Base-by-base conservation (phyloP, 129 eudicot genomes). In the Lonicera japonica region DNA sequence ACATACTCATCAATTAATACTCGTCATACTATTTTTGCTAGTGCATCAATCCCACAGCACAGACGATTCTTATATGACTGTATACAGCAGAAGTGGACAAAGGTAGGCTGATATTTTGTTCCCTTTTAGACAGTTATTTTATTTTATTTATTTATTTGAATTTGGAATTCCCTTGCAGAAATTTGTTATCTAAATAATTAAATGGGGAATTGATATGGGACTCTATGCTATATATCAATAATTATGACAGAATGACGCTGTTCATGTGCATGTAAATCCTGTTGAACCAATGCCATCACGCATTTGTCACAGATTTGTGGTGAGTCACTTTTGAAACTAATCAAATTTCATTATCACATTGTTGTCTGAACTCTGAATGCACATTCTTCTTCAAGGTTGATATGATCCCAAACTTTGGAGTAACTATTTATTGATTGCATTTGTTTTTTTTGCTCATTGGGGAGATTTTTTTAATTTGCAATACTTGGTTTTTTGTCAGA, bases 21-120 rank as follows among this genome's bases (percentile, higher is more conserved):
- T 19, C 95, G 95, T 19, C 98, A 92, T 72, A 87, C 98, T 23
- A 57, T 92, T 45, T 85, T 92, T 72, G 98, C 98, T 23, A 92
- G 96, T 75, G 98, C 98, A 58, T 87, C 98, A 43, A 84, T 92
- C 57, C 98, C 98, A 17, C 96, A 87, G 75, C 98, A 87, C 74
- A 87, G 72, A 16, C 88, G 89, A 36, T 92, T 92, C 79, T 19
- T 85, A 23, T 71, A 82, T 36, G 96, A 92, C 70, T 92, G 98
- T 66, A 83, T 84, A 60, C 96, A 87, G 73, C 95, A 87, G 59
- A 92, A 92, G 72, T 92, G 98, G 98, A 92, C 98, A 69, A 92
- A 87, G 98, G 98, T 92, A 46, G 18, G 25, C 63, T 62, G 64
- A 54, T 66, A 9, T 17, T 51, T 47, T 59, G 34, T 24, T 48